A percentile compares a stretch with the other conserved stretches of the same genome.
Evolutionary conservation across 257 asterid genomes (phyloP).

Genomic region (Apocynum venetum): DNA sequence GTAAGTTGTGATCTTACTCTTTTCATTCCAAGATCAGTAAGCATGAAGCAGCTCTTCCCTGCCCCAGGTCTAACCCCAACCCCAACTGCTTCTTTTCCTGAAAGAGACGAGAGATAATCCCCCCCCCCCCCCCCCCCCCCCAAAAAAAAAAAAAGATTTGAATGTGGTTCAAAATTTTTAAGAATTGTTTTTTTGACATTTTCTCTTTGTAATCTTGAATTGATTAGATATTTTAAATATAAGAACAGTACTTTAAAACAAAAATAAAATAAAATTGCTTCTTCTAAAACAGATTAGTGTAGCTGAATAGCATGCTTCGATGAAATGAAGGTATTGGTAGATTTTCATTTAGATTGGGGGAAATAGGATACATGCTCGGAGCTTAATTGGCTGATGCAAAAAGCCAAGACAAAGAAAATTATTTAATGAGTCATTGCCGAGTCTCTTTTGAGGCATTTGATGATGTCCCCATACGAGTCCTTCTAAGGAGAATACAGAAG

Average conservation of each 20-base stretch:
- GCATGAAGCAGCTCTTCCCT: not conserved
- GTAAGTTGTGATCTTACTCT: slow-evolving; percentile 40
- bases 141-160: not conserved
- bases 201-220: not conserved
- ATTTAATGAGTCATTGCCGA: not conserved
- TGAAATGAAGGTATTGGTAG: not conserved
- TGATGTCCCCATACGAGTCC: not conserved
- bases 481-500: not conserved
- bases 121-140: not conserved
- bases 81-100: not conserved
- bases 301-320: not conserved
- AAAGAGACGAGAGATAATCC: not conserved
- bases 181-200: not conserved
- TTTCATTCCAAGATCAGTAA: not conserved
- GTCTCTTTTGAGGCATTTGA: not conserved
- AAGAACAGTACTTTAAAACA: not conserved
- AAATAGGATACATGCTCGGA: not conserved
- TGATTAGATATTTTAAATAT: not conserved
- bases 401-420: not conserved
- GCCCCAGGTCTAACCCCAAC: not conserved
- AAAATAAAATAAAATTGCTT: not conserved
- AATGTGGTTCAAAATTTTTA: not conserved
- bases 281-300: not conserved
- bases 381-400: not conserved
- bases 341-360: not conserved